Evolutionary conservation across 129 eudicot species (phyloP).

Genomic region (Gnaphalium uliginosum): DNA sequence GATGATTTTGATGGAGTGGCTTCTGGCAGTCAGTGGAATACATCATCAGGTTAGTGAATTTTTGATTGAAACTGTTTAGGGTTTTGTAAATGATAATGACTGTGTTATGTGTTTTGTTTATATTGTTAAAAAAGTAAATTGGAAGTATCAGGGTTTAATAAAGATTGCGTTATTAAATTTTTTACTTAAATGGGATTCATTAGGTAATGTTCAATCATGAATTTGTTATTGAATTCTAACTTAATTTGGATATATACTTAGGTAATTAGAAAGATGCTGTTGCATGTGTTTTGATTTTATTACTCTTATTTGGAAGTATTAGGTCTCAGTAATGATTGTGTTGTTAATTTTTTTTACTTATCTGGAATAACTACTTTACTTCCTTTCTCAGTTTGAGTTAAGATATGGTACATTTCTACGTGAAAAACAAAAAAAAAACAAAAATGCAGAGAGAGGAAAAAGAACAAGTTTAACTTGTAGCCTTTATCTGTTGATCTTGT

Average conservation of each 20-base stretch:
- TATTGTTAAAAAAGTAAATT: neutral
- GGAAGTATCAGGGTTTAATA: neutral
- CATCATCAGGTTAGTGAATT: constrained; percentile 37
- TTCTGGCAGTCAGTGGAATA: constrained; percentile 36
- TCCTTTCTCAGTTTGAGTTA: neutral
- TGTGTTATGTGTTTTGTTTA: neutral
- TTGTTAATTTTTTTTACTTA: neutral
- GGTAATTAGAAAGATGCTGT: neutral
- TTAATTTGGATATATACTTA: neutral
- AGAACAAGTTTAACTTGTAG: neutral
- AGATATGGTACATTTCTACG: neutral
- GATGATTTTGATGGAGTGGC: constrained; percentile 57
- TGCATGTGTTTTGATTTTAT: neutral
- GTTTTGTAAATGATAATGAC: neutral
- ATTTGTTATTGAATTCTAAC: neutral
- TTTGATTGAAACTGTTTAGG: neutral
- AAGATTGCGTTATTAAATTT: neutral
- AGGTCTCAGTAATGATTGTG: neutral
- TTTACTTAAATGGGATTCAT: neutral
- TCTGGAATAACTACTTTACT: neutral
- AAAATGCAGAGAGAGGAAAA: neutral
- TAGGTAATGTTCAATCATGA: neutral
- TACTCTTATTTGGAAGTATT: constrained; percentile 8
- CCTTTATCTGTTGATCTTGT: neutral
- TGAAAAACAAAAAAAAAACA: too few species aligned